Evolutionary conservation across 495 filamentous ascomycete genomes (phyloP).

Genomic region (Trichocladium antarcticum): DNA sequence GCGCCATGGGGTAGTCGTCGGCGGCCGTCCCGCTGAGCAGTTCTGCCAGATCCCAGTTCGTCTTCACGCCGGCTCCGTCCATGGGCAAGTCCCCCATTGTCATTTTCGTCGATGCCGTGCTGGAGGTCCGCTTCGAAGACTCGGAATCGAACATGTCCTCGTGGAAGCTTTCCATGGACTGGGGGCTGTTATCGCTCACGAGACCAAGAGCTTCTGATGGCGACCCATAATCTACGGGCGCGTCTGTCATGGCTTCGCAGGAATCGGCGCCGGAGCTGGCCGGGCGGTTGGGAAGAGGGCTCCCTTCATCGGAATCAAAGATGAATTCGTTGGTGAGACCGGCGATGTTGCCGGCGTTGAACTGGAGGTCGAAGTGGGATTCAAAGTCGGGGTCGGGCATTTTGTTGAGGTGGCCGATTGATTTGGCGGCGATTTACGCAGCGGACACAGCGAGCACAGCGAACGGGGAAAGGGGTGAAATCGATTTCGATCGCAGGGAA

Average conservation of each 20-base stretch:
- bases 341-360: neutral
- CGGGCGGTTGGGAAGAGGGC: constrained; percentile 13
- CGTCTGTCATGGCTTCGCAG: constrained; percentile 3
- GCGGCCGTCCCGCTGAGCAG: neutral
- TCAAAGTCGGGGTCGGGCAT: constrained; percentile 27
- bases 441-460: neutral
- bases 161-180: constrained; percentile 17
- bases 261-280: constrained; percentile 6
- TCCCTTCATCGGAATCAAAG: constrained; percentile 31
- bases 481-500: neutral
- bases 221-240: constrained; percentile 6
- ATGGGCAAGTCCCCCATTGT: constrained; percentile 11
- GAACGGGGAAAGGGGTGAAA: neutral
- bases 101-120: constrained; percentile 9
- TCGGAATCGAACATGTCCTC: constrained; percentile 34
- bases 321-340: constrained; percentile 26
- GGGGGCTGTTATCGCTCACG: neutral
- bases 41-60: constrained; percentile 1
- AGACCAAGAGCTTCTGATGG: constrained; percentile 19
- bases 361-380: constrained; percentile 1
- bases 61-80: constrained; percentile 5
- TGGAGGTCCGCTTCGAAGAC: constrained; percentile 12
- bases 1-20: neutral
- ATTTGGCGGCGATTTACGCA: neutral
- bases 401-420: neutral